Evolutionary conservation across 2,329 filamentous ascomycete genomes (phyloP).

Genomic region (Sarocladiaceae sp.): DNA sequence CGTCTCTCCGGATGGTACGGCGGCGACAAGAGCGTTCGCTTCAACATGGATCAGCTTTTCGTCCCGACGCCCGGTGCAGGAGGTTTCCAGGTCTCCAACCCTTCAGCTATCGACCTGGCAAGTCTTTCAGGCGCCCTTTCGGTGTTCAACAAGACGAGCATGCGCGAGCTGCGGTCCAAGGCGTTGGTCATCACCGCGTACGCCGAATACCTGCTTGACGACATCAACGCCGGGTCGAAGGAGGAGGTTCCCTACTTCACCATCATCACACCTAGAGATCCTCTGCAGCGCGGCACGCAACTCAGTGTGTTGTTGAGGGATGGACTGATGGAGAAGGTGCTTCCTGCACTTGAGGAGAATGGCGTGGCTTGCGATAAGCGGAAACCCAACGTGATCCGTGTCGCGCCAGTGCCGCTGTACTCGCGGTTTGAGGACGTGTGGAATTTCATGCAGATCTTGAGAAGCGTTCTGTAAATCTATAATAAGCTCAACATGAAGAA

Average conservation of each 20-base stretch:
- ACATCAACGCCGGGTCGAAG: conserved; percentile 28
- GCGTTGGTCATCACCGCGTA: conserved; percentile 70
- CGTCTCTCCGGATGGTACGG: conserved; percentile 85
- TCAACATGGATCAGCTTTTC: conserved; percentile 79
- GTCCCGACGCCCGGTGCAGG: conserved; percentile 69
- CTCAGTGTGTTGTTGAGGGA: conserved; percentile 60
- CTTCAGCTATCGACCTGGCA: conserved; percentile 68
- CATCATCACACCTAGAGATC: conserved; percentile 65
- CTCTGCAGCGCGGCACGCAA: conserved; percentile 67
- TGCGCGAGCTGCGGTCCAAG: conserved; percentile 62
- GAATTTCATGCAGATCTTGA: conserved; percentile 38
- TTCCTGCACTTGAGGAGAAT: conserved; percentile 54
- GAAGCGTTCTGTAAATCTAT: conserved; percentile 23
- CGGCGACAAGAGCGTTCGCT: conserved; percentile 66
- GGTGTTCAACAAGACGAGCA: conserved; percentile 66
- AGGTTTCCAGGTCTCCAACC: conserved; percentile 83
- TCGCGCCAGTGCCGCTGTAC: conserved; percentile 80
- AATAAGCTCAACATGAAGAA: not conserved
- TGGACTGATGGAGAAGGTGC: conserved; percentile 64
- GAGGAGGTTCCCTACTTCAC: conserved; percentile 38
- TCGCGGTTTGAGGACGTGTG: conserved; percentile 70
- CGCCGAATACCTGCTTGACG: conserved; percentile 59
- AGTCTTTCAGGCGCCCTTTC: conserved; percentile 67
- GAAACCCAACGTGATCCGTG: conserved; percentile 76
- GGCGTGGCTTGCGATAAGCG: conserved; percentile 77